Percentiles rank a stretch among this genome's conserved stretches.
phyloP scores from a whole-genome alignment of 768 basidiomycete species.

The Collybia nuda region DNA sequence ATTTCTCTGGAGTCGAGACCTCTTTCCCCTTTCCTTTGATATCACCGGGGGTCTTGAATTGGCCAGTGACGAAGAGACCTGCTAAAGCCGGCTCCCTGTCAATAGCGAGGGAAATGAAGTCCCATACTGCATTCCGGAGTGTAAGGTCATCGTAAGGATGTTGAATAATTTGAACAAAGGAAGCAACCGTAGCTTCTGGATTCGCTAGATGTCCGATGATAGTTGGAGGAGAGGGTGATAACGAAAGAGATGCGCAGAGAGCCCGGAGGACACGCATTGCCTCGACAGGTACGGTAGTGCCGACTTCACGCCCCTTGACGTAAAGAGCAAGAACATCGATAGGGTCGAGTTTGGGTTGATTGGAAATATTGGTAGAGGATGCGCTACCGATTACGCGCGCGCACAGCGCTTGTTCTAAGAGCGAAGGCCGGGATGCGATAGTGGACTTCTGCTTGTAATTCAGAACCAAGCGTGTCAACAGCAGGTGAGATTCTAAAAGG shows the following conservation, averaged over 20 bases:
- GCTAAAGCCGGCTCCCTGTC: constrained; percentile 87
- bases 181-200: constrained; percentile 67
- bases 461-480: constrained; percentile 60
- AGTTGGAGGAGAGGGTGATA: constrained; percentile 61
- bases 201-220: constrained; percentile 78
- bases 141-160: constrained; percentile 79
- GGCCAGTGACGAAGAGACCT: constrained; percentile 74
- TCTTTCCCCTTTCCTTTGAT: constrained; percentile 37
- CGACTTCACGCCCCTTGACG: constrained; percentile 64
- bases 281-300: constrained; percentile 59
- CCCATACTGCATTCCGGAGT: constrained; percentile 79
- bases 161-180: constrained; percentile 69
- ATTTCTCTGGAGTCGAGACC: constrained; percentile 24
- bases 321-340: constrained; percentile 74
- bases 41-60: constrained; percentile 51
- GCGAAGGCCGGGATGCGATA: constrained; percentile 46
- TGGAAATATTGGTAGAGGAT: constrained; percentile 37
- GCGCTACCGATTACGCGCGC: constrained; percentile 55
- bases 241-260: constrained; percentile 64
- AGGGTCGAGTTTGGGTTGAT: constrained; percentile 58
- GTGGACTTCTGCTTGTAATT: constrained; percentile 57
- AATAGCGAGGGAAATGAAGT: constrained; percentile 76
- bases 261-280: constrained; percentile 68
- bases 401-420: constrained; percentile 79
- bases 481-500: constrained; percentile 67